phyloP scores from a whole-genome alignment of 345 rosid species.

The Eucalyptus rudis region DNA sequence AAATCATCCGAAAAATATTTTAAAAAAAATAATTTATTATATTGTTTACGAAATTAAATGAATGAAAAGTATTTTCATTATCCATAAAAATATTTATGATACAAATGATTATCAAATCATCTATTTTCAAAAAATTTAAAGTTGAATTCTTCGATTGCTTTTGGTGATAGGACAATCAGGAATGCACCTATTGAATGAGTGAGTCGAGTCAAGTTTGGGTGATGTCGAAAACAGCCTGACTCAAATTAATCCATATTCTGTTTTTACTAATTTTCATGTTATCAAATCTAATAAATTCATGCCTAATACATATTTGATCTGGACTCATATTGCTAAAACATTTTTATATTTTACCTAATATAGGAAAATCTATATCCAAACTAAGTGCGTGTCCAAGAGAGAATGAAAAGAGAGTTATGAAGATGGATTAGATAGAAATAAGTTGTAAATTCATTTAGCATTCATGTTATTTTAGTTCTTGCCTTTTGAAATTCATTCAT shows the following conservation, averaged over 20 bases:
- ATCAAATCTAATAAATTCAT: background rate
- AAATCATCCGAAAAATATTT: no score
- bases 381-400: background rate
- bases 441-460: no score
- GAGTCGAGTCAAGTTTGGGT: accelerated
- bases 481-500: background rate
- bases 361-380: background rate
- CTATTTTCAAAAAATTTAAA: background rate
- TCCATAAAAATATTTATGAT: accelerated
- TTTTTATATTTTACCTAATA: background rate
- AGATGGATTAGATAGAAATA: background rate
- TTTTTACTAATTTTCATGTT: no score
- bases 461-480: background rate
- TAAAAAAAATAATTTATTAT: no score
- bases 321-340: accelerated
- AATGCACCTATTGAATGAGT: no score
- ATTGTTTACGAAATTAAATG: accelerated
- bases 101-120: no score
- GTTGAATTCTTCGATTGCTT: background rate
- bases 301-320: no score
- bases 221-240: accelerated
- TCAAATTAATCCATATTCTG: no score
- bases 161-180: accelerated
- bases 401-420: background rate
- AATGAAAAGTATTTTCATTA: no score